Percentiles rank a stretch among this genome's conserved stretches.
Conservation (phyloP, 176 grass and related monocot genomes). For the Elymus sibiricus region DNA sequence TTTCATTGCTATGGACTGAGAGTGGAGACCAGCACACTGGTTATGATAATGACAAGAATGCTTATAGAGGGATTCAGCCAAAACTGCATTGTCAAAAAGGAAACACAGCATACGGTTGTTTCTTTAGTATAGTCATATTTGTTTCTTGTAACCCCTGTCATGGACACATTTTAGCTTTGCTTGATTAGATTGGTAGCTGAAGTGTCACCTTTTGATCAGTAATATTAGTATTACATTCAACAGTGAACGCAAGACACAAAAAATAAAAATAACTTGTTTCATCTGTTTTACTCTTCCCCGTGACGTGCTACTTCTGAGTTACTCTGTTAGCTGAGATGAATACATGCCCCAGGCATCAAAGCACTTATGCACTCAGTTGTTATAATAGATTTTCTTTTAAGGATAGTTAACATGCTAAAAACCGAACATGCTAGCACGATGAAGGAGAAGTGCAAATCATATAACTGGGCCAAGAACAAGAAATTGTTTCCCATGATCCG, state of each 20-base stretch:
- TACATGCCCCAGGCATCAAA: neutral
- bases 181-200: neutral
- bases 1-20: neutral
- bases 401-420: neutral
- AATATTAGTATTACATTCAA: neutral
- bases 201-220: neutral
- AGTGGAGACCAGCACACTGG: neutral
- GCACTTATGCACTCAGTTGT: neutral
- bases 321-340: neutral
- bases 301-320: neutral
- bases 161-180: neutral
- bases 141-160: neutral
- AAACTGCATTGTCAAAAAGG: neutral
- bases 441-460: neutral
- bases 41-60: neutral
- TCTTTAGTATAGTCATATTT: neutral
- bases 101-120: neutral
- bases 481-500: neutral
- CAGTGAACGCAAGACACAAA: neutral
- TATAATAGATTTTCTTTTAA: neutral
- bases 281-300: neutral
- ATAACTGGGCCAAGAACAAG: neutral
- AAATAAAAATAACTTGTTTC: neutral
- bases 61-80: neutral
- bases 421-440: neutral